phyloP scores from a whole-genome alignment of 176 grass and related monocot species.

The Aegilops longissima region DNA sequence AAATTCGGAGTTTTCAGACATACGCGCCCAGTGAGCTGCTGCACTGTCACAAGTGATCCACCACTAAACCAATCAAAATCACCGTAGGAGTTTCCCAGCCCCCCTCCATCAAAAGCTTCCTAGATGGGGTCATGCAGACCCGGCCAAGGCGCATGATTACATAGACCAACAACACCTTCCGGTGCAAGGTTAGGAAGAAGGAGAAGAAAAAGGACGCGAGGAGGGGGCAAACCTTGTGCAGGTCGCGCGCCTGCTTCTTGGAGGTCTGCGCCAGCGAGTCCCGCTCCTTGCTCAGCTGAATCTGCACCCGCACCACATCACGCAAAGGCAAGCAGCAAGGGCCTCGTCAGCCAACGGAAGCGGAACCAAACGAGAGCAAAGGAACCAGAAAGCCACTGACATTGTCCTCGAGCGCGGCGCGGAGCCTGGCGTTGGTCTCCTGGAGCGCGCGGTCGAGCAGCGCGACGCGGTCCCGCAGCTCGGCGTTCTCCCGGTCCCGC shows the following conservation, averaged over 20 bases:
- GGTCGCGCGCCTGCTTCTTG: constrained; percentile 76
- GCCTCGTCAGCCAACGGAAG: not conserved
- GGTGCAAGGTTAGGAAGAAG: too few relatives aligned
- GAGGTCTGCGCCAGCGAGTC: constrained; percentile 72
- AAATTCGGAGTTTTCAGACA: too few relatives aligned
- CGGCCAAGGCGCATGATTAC: too few relatives aligned
- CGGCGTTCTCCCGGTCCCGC: constrained; percentile 51
- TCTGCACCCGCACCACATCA: constrained; percentile 34
- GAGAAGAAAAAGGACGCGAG: too few relatives aligned
- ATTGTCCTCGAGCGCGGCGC: constrained; percentile 80
- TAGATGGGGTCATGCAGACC: too few relatives aligned
- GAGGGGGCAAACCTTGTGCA: constrained; percentile 56
- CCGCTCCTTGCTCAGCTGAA: constrained; percentile 76
- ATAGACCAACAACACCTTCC: too few relatives aligned
- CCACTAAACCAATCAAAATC: too few relatives aligned
- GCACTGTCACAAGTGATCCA: too few relatives aligned
- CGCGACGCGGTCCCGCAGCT: constrained; percentile 72
- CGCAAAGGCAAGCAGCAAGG: not conserved
- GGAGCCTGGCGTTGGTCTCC: constrained; percentile 67
- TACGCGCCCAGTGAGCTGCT: too few relatives aligned
- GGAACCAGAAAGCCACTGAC: not conserved
- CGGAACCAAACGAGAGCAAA: not conserved
- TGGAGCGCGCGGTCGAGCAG: constrained; percentile 66
- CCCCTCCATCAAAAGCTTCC: too few relatives aligned
- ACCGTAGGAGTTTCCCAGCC: too few relatives aligned